A percentile compares a stretch with the other conserved stretches of the same genome.
Conservation (phyloP, 352 stramenopile species). For the Pythium sukuiense region DNA sequence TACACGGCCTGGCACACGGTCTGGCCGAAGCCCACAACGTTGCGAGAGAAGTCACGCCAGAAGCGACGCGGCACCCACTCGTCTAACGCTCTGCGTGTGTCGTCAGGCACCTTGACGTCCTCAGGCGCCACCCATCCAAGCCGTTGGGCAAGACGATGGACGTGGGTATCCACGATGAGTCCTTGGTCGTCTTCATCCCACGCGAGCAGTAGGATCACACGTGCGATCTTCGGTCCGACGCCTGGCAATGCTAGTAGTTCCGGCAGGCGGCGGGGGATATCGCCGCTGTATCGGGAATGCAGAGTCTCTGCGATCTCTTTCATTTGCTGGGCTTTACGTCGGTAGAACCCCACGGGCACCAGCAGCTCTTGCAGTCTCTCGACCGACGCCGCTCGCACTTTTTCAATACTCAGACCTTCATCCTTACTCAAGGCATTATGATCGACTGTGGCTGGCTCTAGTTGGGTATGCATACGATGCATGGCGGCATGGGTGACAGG, state of each 20-base stretch:
- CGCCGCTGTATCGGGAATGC: constrained; percentile 32
- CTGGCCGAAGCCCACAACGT: constrained; percentile 79
- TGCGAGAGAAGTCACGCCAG: constrained; percentile 60
- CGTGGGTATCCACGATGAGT: constrained; percentile 79
- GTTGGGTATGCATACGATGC: constrained; percentile 52
- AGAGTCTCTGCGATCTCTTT: constrained; percentile 51
- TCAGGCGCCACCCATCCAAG: constrained; percentile 44
- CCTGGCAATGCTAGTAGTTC: constrained; percentile 55
- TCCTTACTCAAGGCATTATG: background rate
- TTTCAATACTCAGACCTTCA: constrained; percentile 52
- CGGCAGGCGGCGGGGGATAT: constrained; percentile 50
- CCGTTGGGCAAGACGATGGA: constrained; percentile 67
- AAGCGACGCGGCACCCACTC: constrained; percentile 60
- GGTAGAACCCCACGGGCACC: constrained; percentile 73
- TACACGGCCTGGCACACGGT: constrained; percentile 51
- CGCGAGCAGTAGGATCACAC: constrained; percentile 59
- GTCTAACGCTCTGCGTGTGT: constrained; percentile 55
- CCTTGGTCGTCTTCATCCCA: constrained; percentile 59
- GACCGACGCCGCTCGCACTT: constrained; percentile 34
- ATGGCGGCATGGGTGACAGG: constrained; percentile 68
- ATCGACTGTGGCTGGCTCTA: constrained; percentile 5
- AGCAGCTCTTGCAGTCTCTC: constrained; percentile 48
- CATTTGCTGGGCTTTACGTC: constrained; percentile 68
- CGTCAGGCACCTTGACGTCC: constrained; percentile 33
- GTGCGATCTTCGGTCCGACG: constrained; percentile 74